Percentiles rank a stretch among this genome's conserved stretches.
These are phyloP conservation scores for Strobilomyces confusus DNA, from an alignment of 768 basidiomycete species.

Conservation along the genomic window DNA sequence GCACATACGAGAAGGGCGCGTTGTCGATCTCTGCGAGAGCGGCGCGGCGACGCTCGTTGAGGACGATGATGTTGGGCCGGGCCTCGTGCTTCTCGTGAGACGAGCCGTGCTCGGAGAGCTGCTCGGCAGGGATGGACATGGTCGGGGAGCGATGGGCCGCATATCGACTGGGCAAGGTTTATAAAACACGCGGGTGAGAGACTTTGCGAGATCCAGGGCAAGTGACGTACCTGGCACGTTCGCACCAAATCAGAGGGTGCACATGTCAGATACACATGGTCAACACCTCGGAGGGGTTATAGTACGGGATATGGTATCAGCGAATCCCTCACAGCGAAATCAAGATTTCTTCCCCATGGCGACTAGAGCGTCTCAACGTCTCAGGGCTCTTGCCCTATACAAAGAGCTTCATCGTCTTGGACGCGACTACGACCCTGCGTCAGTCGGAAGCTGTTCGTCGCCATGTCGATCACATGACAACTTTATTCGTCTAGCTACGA, in stretches of 20 bases:
- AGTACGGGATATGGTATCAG: too few species aligned
- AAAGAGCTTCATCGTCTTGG: constrained; percentile 81
- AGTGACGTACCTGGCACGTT: constrained; percentile 30
- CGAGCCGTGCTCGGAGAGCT: constrained; percentile 28
- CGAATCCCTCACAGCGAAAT: too few species aligned
- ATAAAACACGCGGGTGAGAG: background rate
- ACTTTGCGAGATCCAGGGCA: background rate
- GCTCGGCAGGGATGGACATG: constrained; percentile 24
- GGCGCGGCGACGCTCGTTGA: constrained; percentile 71
- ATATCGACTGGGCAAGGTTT: background rate
- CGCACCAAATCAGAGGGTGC: too few species aligned
- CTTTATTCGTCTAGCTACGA: constrained; percentile 52
- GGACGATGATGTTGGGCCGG: constrained; percentile 31
- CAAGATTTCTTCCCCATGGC: constrained; percentile 49
- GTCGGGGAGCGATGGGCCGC: background rate
- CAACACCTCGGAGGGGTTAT: too few species aligned
- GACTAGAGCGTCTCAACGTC: constrained; percentile 44
- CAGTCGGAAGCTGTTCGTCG: constrained; percentile 29
- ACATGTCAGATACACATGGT: background rate
- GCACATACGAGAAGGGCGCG: constrained; percentile 72
- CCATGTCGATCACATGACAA: background rate
- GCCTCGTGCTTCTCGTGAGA: constrained; percentile 23
- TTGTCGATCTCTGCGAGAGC: constrained; percentile 87
- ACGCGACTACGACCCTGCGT: constrained; percentile 81
- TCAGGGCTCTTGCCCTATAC: constrained; percentile 69